Percentiles rank a stretch among this genome's conserved stretches.
These are phyloP conservation scores for Colletotrichum sojae DNA, from an alignment of 2,329 filamentous ascomycete genomes.

Conservation along the genomic window DNA sequence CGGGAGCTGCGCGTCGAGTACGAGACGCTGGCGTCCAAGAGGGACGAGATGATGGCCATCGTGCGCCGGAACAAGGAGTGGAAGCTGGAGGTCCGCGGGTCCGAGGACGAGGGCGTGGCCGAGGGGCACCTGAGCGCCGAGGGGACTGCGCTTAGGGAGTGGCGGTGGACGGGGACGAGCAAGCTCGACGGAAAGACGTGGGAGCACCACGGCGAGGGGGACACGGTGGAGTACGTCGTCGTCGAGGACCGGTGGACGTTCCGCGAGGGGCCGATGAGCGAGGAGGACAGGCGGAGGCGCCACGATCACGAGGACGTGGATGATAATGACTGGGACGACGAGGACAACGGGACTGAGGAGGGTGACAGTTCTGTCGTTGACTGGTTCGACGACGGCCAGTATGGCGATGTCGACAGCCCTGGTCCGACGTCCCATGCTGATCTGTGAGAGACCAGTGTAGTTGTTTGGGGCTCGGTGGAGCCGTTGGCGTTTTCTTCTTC, in stretches of 20 bases:
- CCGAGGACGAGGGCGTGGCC: not conserved
- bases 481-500: too few species aligned
- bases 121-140: slow-evolving; percentile 29
- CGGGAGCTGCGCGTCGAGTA: slow-evolving; percentile 59
- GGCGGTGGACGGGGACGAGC: slow-evolving; percentile 29
- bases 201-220: slow-evolving; percentile 26
- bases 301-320: not conserved
- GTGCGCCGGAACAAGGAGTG: slow-evolving; percentile 45
- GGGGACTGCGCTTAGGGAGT: slow-evolving; percentile 16
- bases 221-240: slow-evolving; percentile 34
- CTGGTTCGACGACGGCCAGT: not conserved
- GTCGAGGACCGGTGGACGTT: slow-evolving; percentile 32
- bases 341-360: not conserved
- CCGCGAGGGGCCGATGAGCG: slow-evolving; percentile 6
- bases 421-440: too few species aligned
- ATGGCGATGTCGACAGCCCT: not conserved
- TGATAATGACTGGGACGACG: not conserved
- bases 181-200: slow-evolving; percentile 15
- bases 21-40: slow-evolving; percentile 63
- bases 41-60: slow-evolving; percentile 60
- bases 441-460: too few species aligned
- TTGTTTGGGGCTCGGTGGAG: too few species aligned
- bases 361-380: not conserved
- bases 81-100: slow-evolving; percentile 12
- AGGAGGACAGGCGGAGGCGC: slow-evolving; percentile 13